Base-by-base conservation (phyloP, 2,329 filamentous ascomycete genomes). In the Colletotrichum theobromicola region DNA sequence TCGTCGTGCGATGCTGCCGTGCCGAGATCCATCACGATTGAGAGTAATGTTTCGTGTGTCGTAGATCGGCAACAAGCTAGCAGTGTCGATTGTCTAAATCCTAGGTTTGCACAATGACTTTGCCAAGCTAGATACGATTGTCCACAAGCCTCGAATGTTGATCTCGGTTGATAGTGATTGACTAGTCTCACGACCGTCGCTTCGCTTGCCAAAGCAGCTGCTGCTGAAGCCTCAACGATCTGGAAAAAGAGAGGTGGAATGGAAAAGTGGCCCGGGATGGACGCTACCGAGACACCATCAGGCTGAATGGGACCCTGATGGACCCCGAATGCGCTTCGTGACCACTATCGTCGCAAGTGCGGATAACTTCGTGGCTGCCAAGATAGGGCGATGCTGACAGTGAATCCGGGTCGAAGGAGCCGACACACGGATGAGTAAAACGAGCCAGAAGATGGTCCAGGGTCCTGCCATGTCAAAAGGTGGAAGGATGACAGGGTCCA, bases 21-120 rank as follows among this genome's bases (percentile, higher is more conserved):
- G 53, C 68, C 72, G 70, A 67, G 55, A 71, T 62, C 32, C 37
- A 21, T 67, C 10, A 67, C 68, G 72, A 74, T 74, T 64, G 46
- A 21, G 42, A 34, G 53, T 16, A 18, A 37, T 63, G 72, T 75
- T 75, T 75, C 72, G 72, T 67, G 58, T 62, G 35, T 42, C 35
- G 57, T 46, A n/a, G 72, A 72, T 75, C 72, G 72, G 69, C 69
- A 63, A 67, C 68, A 57, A 30, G 28, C 57, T 58, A 67, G 46
- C 42, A 63, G 57, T 35, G 24, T 72, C 57, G 62, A 21, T 50
- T 60, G 50, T 5, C 15, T 18, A 21, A 15, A 3, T 35, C 46
- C 28, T 7, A 16, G 37, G 21, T 26, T 61, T 42, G 30, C 21
- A 28, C 12, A 24, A 46, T 12, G 26, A 16, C 30, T 74, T 28